Conservation (phyloP, 176 grass and related monocot genomes). For the Saccharum spontaneum region DNA sequence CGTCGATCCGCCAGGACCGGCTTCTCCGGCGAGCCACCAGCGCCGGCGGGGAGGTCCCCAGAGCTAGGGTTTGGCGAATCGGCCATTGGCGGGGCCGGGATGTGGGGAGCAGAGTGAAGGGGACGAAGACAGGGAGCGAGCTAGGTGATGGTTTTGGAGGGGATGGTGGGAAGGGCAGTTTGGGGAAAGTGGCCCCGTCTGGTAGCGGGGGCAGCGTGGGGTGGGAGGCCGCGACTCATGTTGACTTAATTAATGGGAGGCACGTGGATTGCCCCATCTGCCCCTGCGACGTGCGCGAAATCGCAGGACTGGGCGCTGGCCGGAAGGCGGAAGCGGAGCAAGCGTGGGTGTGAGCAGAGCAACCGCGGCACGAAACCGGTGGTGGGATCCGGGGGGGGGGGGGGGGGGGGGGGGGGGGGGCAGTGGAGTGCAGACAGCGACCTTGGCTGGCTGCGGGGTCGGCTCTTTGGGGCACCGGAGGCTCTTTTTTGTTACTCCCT, state of each 20-base stretch:
- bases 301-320: background rate
- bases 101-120: constrained; percentile 29
- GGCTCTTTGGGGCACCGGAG: background rate
- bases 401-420: constrained; percentile 4
- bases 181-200: constrained; percentile 30
- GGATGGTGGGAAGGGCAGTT: constrained; percentile 54
- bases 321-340: constrained; percentile 4
- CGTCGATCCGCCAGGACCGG: constrained; percentile 43
- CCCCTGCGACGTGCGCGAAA: background rate
- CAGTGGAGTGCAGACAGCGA: constrained; percentile 42
- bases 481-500: too few species aligned
- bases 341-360: constrained; percentile 35
- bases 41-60: constrained; percentile 21
- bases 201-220: constrained; percentile 25
- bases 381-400: constrained; percentile 45
- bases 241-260: constrained; percentile 45
- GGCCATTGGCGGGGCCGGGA: constrained; percentile 37
- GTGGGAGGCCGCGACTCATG: constrained; percentile 16
- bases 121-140: background rate
- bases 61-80: constrained; percentile 57
- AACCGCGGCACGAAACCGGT: constrained; percentile 52
- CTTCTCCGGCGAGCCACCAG: constrained; percentile 47
- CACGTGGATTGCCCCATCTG: background rate
- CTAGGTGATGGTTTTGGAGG: constrained; percentile 27
- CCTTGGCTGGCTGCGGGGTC: constrained; percentile 16